These are phyloP conservation scores for Stenocarpella maydis DNA, from an alignment of 2,329 filamentous ascomycete genomes.

Conservation along the genomic window DNA sequence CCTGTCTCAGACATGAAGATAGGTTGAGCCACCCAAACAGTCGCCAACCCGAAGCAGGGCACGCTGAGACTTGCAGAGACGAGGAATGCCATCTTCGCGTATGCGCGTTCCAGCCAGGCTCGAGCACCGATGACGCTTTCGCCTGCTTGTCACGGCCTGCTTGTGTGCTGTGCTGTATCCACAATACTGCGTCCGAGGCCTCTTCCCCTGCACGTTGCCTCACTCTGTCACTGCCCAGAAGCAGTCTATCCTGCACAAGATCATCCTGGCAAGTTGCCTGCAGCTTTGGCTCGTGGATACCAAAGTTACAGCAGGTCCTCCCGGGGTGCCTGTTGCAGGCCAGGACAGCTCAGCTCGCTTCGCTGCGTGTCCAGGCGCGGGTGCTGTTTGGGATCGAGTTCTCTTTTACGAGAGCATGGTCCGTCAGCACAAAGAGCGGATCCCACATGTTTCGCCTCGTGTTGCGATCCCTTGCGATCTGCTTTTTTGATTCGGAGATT, in stretches of 20 bases:
- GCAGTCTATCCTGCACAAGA: not conserved
- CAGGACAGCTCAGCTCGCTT: conserved; percentile 23
- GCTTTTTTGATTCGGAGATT: not conserved
- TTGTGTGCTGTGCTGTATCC: not conserved
- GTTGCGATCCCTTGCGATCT: conserved; percentile 5
- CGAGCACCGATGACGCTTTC: too few species aligned
- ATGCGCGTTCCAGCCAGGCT: conserved; percentile 9
- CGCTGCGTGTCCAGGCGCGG: not conserved
- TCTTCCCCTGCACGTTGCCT: not conserved
- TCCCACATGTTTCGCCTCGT: not conserved
- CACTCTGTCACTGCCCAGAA: conserved; percentile 12
- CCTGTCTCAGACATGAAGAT: conserved; percentile 33
- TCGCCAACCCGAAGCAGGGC: too few species aligned
- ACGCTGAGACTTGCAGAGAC: not conserved
- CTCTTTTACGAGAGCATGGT: not conserved
- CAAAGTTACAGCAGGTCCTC: conserved; percentile 16
- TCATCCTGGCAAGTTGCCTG: conserved; percentile 7
- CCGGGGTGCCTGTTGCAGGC: conserved; percentile 15
- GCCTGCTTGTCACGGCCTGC: not conserved
- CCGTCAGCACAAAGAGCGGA: not conserved
- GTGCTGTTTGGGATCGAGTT: not conserved
- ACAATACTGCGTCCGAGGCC: not conserved
- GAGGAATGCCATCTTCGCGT: conserved; percentile 10
- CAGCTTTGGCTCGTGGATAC: conserved; percentile 16
- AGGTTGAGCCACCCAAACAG: conserved; percentile 19